phyloP scores from a whole-genome alignment of 2,329 filamentous ascomycete species.

The Colletotrichum sp. region DNA sequence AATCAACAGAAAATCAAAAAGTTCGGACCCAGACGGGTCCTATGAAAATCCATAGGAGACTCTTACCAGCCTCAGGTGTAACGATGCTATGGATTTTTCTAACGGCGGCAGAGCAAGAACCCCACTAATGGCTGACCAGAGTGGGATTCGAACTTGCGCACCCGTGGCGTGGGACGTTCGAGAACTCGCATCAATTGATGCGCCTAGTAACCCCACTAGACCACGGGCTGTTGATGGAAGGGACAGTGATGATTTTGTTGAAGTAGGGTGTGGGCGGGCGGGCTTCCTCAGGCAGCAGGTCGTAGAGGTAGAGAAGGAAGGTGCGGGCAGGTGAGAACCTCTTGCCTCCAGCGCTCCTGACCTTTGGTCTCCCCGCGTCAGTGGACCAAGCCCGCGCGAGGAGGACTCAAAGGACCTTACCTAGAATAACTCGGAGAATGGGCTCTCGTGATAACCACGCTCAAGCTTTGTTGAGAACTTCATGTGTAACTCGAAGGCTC shows the following conservation, averaged over 20 bases:
- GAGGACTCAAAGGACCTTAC: background rate
- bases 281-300: background rate
- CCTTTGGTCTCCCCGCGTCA: background rate
- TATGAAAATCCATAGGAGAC: background rate
- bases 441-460: rapidly evolving
- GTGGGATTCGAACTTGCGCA: background rate
- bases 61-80: background rate
- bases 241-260: background rate
- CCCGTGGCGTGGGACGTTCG: background rate
- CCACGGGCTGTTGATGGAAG: background rate
- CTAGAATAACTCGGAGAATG: rapidly evolving
- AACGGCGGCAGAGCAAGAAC: background rate
- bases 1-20: background rate
- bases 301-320: background rate
- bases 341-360: background rate
- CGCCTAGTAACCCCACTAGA: background rate
- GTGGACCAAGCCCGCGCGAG: too few species aligned
- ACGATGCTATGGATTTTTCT: background rate
- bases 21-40: background rate
- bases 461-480: background rate
- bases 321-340: background rate
- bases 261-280: background rate
- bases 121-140: background rate
- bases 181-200: background rate
- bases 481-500: background rate